Evolutionary conservation across 2,329 filamentous ascomycete genomes (phyloP).

Genomic region (Neonectria faginata): DNA sequence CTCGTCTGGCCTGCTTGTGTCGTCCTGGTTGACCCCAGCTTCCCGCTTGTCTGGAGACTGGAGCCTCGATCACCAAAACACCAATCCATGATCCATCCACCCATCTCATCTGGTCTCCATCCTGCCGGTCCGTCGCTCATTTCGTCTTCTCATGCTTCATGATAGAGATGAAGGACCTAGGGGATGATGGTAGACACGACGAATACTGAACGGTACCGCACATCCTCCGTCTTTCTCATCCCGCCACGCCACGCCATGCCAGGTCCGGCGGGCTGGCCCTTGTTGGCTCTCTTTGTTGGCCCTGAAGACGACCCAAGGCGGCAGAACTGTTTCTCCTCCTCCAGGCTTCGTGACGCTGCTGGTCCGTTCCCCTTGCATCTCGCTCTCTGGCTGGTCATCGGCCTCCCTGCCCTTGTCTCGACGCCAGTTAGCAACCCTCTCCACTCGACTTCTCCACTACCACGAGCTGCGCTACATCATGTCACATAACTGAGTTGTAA

Average conservation of each 20-base stretch:
- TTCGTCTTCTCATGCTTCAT: constrained; percentile 6
- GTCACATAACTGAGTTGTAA: background rate
- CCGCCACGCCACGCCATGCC: background rate
- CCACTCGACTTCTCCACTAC: constrained; percentile 24
- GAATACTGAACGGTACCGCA: background rate
- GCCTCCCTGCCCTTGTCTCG: constrained; percentile 20
- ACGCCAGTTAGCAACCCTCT: constrained; percentile 14
- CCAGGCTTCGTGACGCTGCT: background rate
- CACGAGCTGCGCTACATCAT: constrained; percentile 23
- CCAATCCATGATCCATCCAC: constrained; percentile 5
- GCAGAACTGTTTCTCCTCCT: constrained; percentile 5
- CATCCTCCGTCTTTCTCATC: background rate
- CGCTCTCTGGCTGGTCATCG: constrained; percentile 11
- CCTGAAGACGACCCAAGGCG: background rate
- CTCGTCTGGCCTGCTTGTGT: constrained; percentile 32
- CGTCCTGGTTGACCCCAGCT: constrained; percentile 30
- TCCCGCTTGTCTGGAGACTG: constrained; percentile 5
- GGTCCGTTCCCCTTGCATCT: constrained; percentile 11
- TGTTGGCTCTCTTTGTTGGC: background rate
- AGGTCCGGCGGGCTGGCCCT: constrained; percentile 1
- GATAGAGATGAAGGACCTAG: constrained; percentile 11
- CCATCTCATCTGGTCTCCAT: constrained; percentile 11
- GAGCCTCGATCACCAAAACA: constrained; percentile 5
- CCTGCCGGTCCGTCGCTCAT: constrained; percentile 6
- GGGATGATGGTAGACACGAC: constrained; percentile 1